These are phyloP conservation scores for Blastomyces gilchristii DNA, from an alignment of 2,329 filamentous ascomycete species.

Conservation along the genomic window DNA sequence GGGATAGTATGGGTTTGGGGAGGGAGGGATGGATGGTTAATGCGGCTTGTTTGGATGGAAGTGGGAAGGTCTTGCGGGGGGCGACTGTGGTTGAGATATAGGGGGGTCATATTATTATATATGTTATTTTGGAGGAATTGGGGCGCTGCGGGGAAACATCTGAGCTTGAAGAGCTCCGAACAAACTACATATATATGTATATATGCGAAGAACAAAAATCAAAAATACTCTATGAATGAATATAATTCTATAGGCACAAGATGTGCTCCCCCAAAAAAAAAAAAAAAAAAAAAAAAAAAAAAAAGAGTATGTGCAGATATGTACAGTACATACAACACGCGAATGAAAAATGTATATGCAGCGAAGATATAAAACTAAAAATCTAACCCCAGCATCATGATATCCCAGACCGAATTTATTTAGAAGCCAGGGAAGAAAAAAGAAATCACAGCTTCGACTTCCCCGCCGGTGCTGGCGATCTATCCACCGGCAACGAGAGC, in stretches of 20 bases:
- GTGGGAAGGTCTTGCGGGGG: slow-evolving; percentile 29
- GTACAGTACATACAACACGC: background rate
- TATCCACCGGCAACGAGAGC: slow-evolving; percentile 40
- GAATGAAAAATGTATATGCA: background rate
- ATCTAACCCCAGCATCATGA: slow-evolving; percentile 3
- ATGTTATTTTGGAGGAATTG: background rate
- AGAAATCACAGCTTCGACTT: slow-evolving; percentile 34
- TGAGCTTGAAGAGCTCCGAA: no score
- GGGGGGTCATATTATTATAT: background rate
- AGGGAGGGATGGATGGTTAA: slow-evolving; percentile 47
- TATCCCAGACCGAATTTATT: background rate
- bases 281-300: no score
- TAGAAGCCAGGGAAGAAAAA: background rate
- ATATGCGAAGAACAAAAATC: no score
- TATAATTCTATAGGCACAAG: no score
- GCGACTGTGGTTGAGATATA: slow-evolving; percentile 27
- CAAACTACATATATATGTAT: no score
- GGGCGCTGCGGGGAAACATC: no score
- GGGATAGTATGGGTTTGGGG: slow-evolving; percentile 37
- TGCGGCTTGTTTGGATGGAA: slow-evolving; percentile 41
- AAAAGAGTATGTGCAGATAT: background rate
- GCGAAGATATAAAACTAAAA: background rate
- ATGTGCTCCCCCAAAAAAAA: background rate
- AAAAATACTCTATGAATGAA: no score
- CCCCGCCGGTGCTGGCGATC: slow-evolving; percentile 34